Conservation (phyloP, 2,329 filamentous ascomycete genomes). For the Pyricularia pennisetigena region DNA sequence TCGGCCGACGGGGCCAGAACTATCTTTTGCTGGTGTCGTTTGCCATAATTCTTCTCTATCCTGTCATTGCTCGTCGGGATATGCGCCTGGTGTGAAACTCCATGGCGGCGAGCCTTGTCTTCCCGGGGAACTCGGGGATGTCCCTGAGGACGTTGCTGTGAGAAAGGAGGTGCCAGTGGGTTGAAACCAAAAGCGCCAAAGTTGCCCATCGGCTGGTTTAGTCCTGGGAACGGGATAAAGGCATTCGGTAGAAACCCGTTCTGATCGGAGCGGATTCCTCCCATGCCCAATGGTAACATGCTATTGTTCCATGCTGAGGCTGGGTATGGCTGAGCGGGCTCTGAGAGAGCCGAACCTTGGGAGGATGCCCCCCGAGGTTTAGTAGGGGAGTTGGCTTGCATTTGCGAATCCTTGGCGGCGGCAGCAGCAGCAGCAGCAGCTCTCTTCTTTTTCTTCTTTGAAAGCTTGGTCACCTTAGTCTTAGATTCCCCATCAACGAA, state of each 20-base stretch:
- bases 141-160: neutral
- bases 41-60: neutral
- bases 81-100: neutral
- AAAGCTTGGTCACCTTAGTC: neutral
- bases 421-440: neutral
- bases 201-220: neutral
- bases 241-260: neutral
- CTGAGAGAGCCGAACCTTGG: neutral
- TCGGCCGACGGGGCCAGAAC: conserved; percentile 22
- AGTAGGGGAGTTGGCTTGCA: neutral
- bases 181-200: neutral
- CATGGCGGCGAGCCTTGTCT: neutral
- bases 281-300: neutral
- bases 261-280: neutral
- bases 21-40: conserved; percentile 10
- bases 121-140: neutral
- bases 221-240: neutral
- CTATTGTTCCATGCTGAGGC: neutral
- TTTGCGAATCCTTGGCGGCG: neutral
- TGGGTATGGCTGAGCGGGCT: neutral
- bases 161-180: neutral
- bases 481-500: neutral
- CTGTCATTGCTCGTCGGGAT: neutral
- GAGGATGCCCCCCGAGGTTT: neutral
- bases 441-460: neutral